Conservation (phyloP, 371 early-diverging fungal genomes). For the Coemansia sp. region DNA sequence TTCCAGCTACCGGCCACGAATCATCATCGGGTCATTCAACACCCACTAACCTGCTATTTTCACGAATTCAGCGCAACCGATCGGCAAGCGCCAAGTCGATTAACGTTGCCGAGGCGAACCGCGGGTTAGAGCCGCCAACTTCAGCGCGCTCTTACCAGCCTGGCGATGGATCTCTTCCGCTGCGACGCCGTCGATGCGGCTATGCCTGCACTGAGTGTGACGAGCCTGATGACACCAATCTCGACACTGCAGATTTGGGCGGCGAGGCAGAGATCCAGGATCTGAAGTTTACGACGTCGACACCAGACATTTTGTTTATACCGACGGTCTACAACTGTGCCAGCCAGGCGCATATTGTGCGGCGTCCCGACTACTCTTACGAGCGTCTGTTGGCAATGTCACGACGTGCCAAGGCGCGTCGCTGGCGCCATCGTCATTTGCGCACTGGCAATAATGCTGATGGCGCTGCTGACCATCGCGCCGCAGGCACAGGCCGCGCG, state of each 20-base stretch:
- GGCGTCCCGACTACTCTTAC: conserved; percentile 31
- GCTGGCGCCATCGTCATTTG: conserved; percentile 12
- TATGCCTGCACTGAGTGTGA: background rate
- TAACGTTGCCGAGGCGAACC: background rate
- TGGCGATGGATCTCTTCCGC: background rate
- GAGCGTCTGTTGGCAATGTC: conserved; percentile 31
- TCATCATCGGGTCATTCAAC: conserved; percentile 41
- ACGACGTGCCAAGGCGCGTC: conserved; percentile 24
- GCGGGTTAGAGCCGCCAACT: background rate
- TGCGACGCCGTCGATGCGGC: background rate
- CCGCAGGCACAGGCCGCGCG: too few species aligned
- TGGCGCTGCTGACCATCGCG: background rate
- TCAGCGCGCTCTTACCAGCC: background rate
- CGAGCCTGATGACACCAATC: too few species aligned
- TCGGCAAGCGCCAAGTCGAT: conserved; percentile 12
- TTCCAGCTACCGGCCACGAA: conserved; percentile 13
- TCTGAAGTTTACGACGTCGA: conserved; percentile 16
- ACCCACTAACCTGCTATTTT: conserved; percentile 19
- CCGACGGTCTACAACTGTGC: conserved; percentile 7
- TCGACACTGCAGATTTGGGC: background rate
- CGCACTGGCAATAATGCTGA: background rate
- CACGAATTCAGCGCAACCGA: conserved; percentile 13
- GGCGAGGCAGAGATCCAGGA: conserved; percentile 1
- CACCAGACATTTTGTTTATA: conserved; percentile 27
- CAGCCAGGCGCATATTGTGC: conserved; percentile 12